phyloP scores from a whole-genome alignment of 306 rosid species.

The Fragaria ananassa region DNA sequence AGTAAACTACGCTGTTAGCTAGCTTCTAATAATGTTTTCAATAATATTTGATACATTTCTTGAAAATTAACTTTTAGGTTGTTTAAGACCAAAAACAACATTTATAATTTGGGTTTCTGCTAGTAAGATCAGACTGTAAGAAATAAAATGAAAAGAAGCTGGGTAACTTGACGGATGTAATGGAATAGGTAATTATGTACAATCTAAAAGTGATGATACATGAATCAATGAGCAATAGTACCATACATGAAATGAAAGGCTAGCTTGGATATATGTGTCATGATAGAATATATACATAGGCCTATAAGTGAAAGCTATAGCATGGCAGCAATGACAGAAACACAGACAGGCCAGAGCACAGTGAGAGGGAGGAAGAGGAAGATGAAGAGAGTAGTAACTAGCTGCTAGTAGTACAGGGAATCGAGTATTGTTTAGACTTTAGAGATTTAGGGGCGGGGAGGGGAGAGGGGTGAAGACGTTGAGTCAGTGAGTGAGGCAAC shows the following conservation, averaged over 20 bases:
- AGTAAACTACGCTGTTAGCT: background rate
- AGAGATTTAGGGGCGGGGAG: background rate
- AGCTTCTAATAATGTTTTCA: background rate
- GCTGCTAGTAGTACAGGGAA: background rate
- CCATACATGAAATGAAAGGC: background rate
- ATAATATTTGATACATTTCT: background rate
- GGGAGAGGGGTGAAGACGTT: constrained; percentile 7
- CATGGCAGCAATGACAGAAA: constrained; percentile 10
- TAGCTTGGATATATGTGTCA: background rate
- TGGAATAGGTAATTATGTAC: background rate
- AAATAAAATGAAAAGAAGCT: background rate
- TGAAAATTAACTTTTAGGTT: background rate
- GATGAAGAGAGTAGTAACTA: background rate
- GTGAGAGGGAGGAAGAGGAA: constrained; percentile 3
- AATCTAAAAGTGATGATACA: background rate
- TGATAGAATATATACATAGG: background rate
- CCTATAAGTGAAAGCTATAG: constrained; percentile 24
- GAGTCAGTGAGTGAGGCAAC: constrained; percentile 36
- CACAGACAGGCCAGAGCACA: constrained; percentile 14
- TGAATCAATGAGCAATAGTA: background rate
- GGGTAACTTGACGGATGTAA: background rate
- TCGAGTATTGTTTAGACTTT: background rate
- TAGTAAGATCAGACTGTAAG: too few species aligned
- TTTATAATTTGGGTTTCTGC: too few species aligned
- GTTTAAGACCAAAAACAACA: background rate